phyloP scores from a whole-genome alignment of 2,329 filamentous ascomycete genomes.

The Aspergillus aculeatus region DNA sequence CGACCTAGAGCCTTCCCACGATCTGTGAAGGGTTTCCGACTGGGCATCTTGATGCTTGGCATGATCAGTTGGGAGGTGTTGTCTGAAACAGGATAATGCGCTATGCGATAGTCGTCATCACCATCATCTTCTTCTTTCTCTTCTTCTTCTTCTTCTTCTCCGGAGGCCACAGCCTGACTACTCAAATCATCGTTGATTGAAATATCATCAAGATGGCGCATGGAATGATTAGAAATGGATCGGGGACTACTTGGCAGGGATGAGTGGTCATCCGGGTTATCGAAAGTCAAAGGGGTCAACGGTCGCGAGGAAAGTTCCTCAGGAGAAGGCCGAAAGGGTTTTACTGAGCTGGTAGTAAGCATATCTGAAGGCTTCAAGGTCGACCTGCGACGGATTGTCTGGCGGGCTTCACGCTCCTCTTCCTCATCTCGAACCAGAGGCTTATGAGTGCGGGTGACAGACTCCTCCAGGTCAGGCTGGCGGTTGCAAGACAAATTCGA shows the following conservation, averaged over 20 bases:
- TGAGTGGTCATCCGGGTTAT: constrained; percentile 49
- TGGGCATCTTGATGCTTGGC: constrained; percentile 91
- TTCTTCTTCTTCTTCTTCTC: too few relatives aligned
- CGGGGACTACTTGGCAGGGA: constrained; percentile 60
- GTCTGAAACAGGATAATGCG: constrained; percentile 32
- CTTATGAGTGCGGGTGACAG: constrained; percentile 11
- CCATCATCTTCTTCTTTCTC: constrained; percentile 45
- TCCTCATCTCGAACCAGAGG: constrained; percentile 16
- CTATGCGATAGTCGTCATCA: constrained; percentile 44
- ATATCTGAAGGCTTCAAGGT: constrained; percentile 30
- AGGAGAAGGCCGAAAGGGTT: constrained; percentile 22
- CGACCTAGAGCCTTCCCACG: constrained; percentile 78
- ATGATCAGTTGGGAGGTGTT: constrained; percentile 80
- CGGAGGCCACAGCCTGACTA: constrained; percentile 55
- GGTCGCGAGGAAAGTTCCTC: constrained; percentile 39
- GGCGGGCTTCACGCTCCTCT: constrained; percentile 13
- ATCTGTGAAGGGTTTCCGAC: constrained; percentile 84
- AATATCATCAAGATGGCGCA: constrained; percentile 59
- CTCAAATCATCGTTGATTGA: constrained; percentile 54
- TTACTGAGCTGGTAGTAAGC: constrained; percentile 14
- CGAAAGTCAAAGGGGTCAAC: constrained; percentile 48
- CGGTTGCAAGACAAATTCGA: neutral
- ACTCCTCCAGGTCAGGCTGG: too few relatives aligned
- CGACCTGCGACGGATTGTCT: constrained; percentile 30
- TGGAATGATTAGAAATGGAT: constrained; percentile 58